Evolutionary conservation across 805 yeast genomes (phyloP).

Genomic region (Saccharomycopsis sp.): DNA sequence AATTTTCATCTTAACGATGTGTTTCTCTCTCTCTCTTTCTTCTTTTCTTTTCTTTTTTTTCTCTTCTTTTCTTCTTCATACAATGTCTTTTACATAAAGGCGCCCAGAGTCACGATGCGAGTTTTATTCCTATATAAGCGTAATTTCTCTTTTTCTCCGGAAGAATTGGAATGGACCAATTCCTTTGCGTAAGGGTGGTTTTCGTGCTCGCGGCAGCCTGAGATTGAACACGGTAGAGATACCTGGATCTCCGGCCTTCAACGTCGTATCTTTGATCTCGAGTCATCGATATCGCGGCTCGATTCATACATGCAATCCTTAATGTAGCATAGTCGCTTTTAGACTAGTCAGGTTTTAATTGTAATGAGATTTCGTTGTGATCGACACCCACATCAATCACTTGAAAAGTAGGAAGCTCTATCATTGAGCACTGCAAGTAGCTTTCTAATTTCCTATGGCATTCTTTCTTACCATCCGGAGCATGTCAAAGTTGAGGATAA

Average conservation of each 20-base stretch:
- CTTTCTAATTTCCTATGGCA: no score
- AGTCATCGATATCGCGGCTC: constrained; percentile 62
- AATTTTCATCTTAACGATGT: background rate
- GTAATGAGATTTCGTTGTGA: no score
- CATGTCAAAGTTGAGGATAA: no score
- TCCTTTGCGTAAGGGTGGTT: constrained; percentile 22
- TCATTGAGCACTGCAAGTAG: no score
- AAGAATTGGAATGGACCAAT: background rate
- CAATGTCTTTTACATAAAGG: constrained; percentile 21
- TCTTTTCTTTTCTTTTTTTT: constrained; percentile 2
- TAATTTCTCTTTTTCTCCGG: background rate
- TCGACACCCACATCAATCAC: no score
- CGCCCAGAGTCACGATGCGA: constrained; percentile 24
- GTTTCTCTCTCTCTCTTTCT: background rate
- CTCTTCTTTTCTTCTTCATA: constrained; percentile 16
- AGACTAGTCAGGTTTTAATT: no score
- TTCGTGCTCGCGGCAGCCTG: constrained; percentile 96
- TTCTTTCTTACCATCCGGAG: no score
- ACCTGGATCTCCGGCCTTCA: constrained; percentile 41
- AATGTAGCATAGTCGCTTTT: background rate
- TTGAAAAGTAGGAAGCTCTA: no score
- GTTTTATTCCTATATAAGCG: background rate
- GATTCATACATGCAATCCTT: constrained; percentile 47
- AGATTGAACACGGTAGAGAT: constrained; percentile 43
- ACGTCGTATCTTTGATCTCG: constrained; percentile 32